Evolutionary conservation across 1,139 yeast species (phyloP), one percentile per base, ranked within the genome.

Genomic region (Candida mesenterica): DNA sequence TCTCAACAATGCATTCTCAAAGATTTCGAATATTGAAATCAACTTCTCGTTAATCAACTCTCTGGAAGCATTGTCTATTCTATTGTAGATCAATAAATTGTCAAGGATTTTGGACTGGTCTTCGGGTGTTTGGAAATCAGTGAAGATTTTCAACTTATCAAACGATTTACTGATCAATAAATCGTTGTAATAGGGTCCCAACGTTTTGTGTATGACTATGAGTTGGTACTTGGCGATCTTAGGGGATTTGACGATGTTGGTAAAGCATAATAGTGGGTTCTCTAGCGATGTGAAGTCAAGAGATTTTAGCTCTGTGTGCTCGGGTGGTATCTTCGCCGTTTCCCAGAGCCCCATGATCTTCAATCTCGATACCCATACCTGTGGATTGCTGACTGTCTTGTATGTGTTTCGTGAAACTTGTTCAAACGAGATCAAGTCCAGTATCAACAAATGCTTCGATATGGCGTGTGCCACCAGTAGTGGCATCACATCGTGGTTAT

Each of bases 1-100:
- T 32, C 79, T 62, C 23, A 86, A 55, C 6, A 85, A 71, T 0
- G 94, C 88, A 51, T 75, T 83, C 36, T 84, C 84, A 53, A 87
- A 86, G 25, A 85, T 67, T 50, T 84, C 94, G 32, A 79, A 60
- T n/a, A 82, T 66, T 2, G 83, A 68, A 25, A 68, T 69, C 33
- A 82, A 59, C 44, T 77, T 72, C 33, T 72, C 77, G 23, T 67
- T 52, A 16, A 68, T 68, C 5, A 59, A 52, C 16, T 56, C 52
- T 34, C 66, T 53, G 3, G 67, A 45, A 39, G 61, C 58, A 34
- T 59, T 65, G 58, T 67, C 79, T 12, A 68, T 58, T 31, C 46
- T 51, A 34, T 71, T 68, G 48, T 61, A 72, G 20, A 48, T 52
- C 37, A 68, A 53, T 36, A 71, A 62, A 33, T 74, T 61, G 7